These are phyloP conservation scores for Wickerhamomyces chaumierensis DNA, from an alignment of 805 yeast species.

Conservation along the genomic window DNA sequence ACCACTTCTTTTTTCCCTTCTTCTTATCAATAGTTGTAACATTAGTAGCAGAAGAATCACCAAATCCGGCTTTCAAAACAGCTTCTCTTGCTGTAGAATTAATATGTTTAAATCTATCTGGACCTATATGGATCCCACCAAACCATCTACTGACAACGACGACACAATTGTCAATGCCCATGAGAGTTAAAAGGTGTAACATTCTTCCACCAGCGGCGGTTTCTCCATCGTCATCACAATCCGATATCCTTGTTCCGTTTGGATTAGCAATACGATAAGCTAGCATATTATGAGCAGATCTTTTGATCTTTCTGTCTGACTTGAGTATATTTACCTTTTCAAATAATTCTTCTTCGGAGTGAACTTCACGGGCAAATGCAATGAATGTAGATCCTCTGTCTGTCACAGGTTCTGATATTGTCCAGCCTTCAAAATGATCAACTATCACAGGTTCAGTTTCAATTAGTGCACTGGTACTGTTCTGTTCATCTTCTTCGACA, in stretches of 20 bases:
- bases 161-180: constrained; percentile 76
- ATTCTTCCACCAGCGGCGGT: constrained; percentile 89
- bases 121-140: constrained; percentile 86
- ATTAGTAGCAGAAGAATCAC: background rate
- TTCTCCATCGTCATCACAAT: constrained; percentile 96
- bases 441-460: constrained; percentile 6
- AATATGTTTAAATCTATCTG: constrained; percentile 90
- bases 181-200: constrained; percentile 59
- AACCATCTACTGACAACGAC: constrained; percentile 80
- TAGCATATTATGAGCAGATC: constrained; percentile 71
- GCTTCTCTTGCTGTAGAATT: constrained; percentile 85
- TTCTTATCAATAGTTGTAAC: constrained; percentile 11
- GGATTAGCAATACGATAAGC: constrained; percentile 66
- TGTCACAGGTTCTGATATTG: constrained; percentile 57
- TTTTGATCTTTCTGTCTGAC: constrained; percentile 53
- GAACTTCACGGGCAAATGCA: constrained; percentile 57
- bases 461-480: constrained; percentile 3
- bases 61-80: constrained; percentile 50
- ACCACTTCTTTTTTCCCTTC: constrained; percentile 20
- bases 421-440: constrained; percentile 65
- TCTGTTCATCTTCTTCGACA: constrained; percentile 18
- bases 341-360: constrained; percentile 58
- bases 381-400: constrained; percentile 84
- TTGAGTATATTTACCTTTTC: constrained; percentile 38
- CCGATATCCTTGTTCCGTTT: constrained; percentile 52